phyloP scores from a whole-genome alignment of 192 early-diverging fungal species.

The Backusella parvicylindrica region DNA sequence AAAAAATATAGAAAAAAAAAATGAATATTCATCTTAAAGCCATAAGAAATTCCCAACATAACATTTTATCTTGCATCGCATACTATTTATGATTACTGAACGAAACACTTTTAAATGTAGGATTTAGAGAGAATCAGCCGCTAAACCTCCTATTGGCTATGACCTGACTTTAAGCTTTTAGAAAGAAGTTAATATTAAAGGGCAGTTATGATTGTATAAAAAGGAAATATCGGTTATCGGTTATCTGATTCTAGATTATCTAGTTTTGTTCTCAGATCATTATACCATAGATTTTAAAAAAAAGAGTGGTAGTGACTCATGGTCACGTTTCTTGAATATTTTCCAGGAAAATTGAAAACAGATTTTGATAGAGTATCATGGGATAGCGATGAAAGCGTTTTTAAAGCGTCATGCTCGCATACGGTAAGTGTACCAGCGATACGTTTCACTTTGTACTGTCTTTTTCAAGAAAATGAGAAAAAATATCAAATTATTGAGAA shows the following conservation, averaged over 20 bases:
- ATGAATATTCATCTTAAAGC: too few species aligned
- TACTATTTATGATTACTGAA: not conserved
- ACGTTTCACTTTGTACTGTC: too few species aligned
- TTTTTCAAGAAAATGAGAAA: too few species aligned
- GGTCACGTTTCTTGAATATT: not conserved
- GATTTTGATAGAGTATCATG: not conserved
- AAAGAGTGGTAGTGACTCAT: not conserved
- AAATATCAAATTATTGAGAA: too few species aligned
- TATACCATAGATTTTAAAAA: not conserved
- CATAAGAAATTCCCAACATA: not conserved
- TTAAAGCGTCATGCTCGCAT: not conserved
- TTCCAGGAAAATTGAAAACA: not conserved
- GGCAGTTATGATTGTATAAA: too few species aligned
- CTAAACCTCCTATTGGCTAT: not conserved
- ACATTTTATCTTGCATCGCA: not conserved
- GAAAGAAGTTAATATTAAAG: not conserved
- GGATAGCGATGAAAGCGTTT: not conserved
- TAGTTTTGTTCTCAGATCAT: not conserved
- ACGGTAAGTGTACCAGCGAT: too few species aligned
- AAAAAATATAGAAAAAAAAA: too few species aligned
- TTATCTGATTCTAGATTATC: not conserved
- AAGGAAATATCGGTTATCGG: too few species aligned
- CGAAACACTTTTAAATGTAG: not conserved
- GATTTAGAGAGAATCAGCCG: not conserved
- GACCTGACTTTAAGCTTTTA: not conserved